Evolutionary conservation across 192 early-diverging fungal genomes (phyloP).

Genomic region (Coemansia sp.): DNA sequence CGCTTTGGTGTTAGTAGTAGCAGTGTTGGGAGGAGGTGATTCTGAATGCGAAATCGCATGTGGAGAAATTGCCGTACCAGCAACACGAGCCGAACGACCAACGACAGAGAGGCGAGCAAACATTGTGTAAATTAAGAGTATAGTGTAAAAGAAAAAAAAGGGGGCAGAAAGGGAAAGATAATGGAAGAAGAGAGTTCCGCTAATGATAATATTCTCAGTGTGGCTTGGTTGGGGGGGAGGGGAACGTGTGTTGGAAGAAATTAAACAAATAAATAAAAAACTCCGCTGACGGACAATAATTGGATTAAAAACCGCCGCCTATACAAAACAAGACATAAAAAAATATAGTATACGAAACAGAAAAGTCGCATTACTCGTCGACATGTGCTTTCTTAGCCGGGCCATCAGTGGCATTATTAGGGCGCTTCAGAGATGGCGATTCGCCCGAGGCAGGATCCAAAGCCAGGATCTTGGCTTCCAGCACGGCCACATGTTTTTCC

Average conservation of each 20-base stretch:
- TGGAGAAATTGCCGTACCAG: slow-evolving; percentile 21
- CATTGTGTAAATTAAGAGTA: slow-evolving; percentile 16
- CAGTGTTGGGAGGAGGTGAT: too few relatives aligned
- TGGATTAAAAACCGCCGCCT: not conserved
- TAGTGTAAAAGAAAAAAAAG: not conserved
- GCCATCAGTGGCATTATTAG: slow-evolving; percentile 22
- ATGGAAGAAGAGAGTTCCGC: not conserved
- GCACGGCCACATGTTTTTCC: slow-evolving; percentile 33
- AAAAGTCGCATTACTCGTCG: slow-evolving; percentile 1
- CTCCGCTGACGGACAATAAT: not conserved
- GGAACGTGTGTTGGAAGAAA: not conserved
- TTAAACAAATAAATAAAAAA: not conserved
- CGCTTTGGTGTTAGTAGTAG: not conserved
- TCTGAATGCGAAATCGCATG: not conserved
- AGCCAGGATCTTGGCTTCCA: slow-evolving; percentile 21
- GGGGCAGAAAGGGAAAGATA: not conserved
- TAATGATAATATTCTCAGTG: not conserved
- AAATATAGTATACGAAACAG: not conserved
- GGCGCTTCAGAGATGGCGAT: slow-evolving; percentile 27
- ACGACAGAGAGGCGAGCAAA: slow-evolving; percentile 33
- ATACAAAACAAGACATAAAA: not conserved
- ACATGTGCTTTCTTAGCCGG: slow-evolving; percentile 47
- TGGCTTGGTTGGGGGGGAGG: not conserved
- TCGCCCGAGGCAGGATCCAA: not conserved
- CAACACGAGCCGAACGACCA: slow-evolving; percentile 25